Evolutionary conservation across 805 yeast genomes (phyloP).

Genomic region (Candida ortonii): DNA sequence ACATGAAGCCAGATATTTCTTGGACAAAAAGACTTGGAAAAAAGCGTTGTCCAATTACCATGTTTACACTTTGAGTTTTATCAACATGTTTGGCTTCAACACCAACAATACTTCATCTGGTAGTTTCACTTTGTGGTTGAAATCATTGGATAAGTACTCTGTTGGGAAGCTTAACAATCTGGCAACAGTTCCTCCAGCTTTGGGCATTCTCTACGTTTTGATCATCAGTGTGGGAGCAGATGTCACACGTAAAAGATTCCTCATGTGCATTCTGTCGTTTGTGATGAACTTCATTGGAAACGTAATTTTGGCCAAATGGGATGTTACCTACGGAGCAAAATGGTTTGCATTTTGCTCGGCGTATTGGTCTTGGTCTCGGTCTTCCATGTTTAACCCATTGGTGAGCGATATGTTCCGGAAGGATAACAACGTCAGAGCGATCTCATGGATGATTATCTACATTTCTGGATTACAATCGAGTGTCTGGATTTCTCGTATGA

Average conservation of each 20-base stretch:
- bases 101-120: conserved; percentile 57
- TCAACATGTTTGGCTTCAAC: conserved; percentile 62
- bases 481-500: conserved; percentile 34
- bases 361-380: conserved; percentile 61
- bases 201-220: conserved; percentile 52
- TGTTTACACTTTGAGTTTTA: conserved; percentile 52
- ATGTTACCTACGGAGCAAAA: conserved; percentile 53
- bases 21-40: conserved; percentile 48
- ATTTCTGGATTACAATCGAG: conserved; percentile 42
- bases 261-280: conserved; percentile 51
- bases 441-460: conserved; percentile 55
- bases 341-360: conserved; percentile 63
- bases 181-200: conserved; percentile 55
- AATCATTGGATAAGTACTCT: conserved; percentile 43
- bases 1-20: conserved; percentile 31
- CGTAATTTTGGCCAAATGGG: conserved; percentile 55
- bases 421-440: conserved; percentile 54
- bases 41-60: conserved; percentile 55
- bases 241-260: conserved; percentile 50
- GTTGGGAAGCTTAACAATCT: conserved; percentile 46
- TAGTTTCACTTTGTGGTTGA: conserved; percentile 61
- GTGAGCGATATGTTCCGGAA: conserved; percentile 56
- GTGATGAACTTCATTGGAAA: conserved; percentile 54
- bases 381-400: conserved; percentile 59
- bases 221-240: conserved; percentile 51